These are phyloP conservation scores for Globisporangium rhizosaccharum DNA, from an alignment of 352 stramenopile genomes.

Conservation along the genomic window DNA sequence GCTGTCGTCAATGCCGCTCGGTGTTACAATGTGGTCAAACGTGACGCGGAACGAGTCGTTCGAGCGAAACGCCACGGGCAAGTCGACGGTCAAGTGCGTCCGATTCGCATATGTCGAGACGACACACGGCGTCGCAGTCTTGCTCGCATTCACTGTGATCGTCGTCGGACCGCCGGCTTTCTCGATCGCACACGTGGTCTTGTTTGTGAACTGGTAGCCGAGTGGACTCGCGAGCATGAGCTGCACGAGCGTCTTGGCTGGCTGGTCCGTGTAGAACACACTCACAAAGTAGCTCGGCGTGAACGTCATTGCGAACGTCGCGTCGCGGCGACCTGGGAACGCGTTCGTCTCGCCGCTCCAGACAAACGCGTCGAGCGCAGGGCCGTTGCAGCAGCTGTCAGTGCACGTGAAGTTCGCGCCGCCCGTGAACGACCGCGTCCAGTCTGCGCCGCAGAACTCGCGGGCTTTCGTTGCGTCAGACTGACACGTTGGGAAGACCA, in stretches of 20 bases:
- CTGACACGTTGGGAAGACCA: conserved; percentile 72
- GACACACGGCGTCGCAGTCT: conserved; percentile 31
- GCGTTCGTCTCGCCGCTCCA: conserved; percentile 52
- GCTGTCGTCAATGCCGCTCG: conserved; percentile 43
- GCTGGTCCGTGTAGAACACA: conserved; percentile 44
- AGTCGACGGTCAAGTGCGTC: conserved; percentile 64
- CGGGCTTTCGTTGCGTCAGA: conserved; percentile 54
- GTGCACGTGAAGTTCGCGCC: conserved; percentile 60
- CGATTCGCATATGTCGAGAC: conserved; percentile 47
- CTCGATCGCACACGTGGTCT: conserved; percentile 37
- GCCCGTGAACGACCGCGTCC: conserved; percentile 47
- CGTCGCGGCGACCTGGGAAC: conserved; percentile 65
- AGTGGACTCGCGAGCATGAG: conserved; percentile 66
- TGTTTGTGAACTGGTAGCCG: conserved; percentile 58
- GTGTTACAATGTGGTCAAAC: conserved; percentile 64
- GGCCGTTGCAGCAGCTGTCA: conserved; percentile 64
- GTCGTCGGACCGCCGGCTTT: conserved; percentile 8
- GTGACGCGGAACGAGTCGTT: conserved; percentile 63
- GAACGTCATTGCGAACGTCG: conserved; percentile 68
- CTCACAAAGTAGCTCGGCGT: conserved; percentile 63
- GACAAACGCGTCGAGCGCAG: conserved; percentile 66
- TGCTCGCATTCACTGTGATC: conserved; percentile 3
- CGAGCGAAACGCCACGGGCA: conserved; percentile 35
- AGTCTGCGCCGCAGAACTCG: conserved; percentile 46
- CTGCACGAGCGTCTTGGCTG: conserved; percentile 53